Evolutionary conservation across 352 stramenopile species (phyloP).

Genomic region (Phytopythium sindhum): DNA sequence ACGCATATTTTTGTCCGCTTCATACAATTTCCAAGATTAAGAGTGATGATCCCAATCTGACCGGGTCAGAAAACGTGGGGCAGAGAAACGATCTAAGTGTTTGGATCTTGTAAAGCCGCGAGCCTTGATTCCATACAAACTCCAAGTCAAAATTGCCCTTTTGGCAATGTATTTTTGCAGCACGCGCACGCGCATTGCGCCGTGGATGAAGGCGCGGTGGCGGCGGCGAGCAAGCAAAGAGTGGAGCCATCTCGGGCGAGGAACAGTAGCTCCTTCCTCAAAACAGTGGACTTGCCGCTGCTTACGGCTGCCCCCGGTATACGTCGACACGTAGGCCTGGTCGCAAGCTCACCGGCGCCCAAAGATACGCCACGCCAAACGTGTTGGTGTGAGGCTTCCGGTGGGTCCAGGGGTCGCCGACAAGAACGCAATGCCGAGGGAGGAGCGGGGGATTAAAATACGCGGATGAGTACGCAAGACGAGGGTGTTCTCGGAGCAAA

Average conservation of each 20-base stretch:
- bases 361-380: background rate
- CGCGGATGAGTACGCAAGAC: constrained; percentile 1
- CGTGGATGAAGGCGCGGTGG: background rate
- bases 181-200: background rate
- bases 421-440: constrained; percentile 2
- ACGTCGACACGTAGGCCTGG: no score
- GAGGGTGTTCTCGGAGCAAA: background rate
- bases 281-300: no score
- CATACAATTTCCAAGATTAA: background rate
- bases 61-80: background rate
- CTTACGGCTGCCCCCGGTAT: no score
- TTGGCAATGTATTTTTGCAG: background rate
- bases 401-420: background rate
- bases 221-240: background rate
- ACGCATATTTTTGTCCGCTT: background rate
- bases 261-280: no score
- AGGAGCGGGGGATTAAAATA: background rate
- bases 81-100: background rate
- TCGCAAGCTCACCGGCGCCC: background rate
- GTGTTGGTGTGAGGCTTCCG: no score
- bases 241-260: no score
- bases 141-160: background rate
- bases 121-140: background rate
- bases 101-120: constrained; percentile 8
- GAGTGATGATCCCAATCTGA: constrained; percentile 2